Evolutionary conservation across 1,284 basidiomycete species (phyloP), one percentile per base, ranked within the genome.

Genomic region (Microbotryum lychnidis-dioicae): DNA sequence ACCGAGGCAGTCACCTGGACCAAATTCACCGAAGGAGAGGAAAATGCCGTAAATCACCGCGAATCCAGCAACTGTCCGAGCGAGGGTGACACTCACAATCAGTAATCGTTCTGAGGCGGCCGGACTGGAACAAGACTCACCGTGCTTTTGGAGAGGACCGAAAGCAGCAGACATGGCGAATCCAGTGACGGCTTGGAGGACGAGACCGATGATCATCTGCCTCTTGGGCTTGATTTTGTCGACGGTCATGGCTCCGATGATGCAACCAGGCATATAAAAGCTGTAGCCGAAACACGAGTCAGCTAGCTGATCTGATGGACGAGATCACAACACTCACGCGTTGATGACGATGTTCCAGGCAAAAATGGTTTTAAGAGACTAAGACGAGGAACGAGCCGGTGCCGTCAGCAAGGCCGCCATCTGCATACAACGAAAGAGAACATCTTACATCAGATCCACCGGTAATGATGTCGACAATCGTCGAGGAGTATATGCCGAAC

Each of bases 11-110:
- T 91, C 90, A 51, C 87, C 88, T 42, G 89, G 87, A 25, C 84
- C 84, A 78, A 69, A 60, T 62, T 73, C 74, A n/a, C 60, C 60
- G 45, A 64, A 48, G 68, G 82, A 84, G 60, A 94, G 74, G 82
- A 96, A 97, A 58, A 96, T 83, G 10, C 70, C 92, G 71, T 94
- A 96, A 10, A 96, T 78, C 50, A 91, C 82, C 77, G 74, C 68
- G 21, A 76, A 70, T 1, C 62, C 70, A 47, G 88, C 87, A 65
- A 65, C 48, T 29, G 23, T 12, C 31, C 69, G 4, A 42, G 37
- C 16, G 12, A 12, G 37, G 37, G 37, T 14, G 37, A 12, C 14
- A 42, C 5, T 2, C 37, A 16, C 31, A 18, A 18, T 42, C 14
- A 42, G 12, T 42, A 18, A 42, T 5, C 6, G 12, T 42, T 42